phyloP scores from a whole-genome alignment of 2,329 filamentous ascomycete species.

The Balansia obtecta region DNA sequence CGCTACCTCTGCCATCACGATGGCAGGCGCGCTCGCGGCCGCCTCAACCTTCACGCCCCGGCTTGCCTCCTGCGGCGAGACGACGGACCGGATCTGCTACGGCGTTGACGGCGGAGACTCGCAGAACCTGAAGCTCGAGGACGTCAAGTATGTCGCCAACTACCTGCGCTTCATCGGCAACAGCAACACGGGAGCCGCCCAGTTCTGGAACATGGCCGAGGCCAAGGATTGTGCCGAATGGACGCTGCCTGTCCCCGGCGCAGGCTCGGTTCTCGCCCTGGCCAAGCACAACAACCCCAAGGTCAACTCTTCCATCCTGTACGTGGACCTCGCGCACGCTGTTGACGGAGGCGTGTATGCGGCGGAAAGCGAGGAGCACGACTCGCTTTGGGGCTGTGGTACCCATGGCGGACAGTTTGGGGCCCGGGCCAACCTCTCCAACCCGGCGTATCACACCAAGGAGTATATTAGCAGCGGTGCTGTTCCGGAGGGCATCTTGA shows the following conservation, averaged over 20 bases:
- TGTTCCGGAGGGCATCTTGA: slow-evolving; percentile 3
- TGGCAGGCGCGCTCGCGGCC: neutral
- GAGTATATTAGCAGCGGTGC: slow-evolving; percentile 1
- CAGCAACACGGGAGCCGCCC: neutral
- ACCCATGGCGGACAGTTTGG: slow-evolving; percentile 11
- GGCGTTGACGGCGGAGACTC: slow-evolving; percentile 1
- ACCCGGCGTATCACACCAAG: slow-evolving; percentile 5
- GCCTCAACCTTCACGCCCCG: neutral
- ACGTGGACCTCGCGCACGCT: slow-evolving; percentile 12
- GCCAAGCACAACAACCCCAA: slow-evolving; percentile 9
- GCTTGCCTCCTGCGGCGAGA: neutral
- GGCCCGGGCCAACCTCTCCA: slow-evolving; percentile 5
- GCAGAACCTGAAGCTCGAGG: neutral
- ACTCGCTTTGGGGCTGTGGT: slow-evolving; percentile 15
- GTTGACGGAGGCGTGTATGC: slow-evolving; percentile 11
- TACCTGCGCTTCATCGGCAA: slow-evolving; percentile 1
- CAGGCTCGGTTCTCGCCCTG: neutral
- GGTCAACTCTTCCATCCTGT: slow-evolving; percentile 10
- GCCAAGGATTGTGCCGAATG: slow-evolving; percentile 12
- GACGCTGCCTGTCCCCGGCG: slow-evolving; percentile 1
- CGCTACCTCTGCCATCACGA: neutral
- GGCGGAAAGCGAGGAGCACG: neutral
- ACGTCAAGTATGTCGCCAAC: slow-evolving; percentile 3
- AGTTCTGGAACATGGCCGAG: slow-evolving; percentile 9
- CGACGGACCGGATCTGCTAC: slow-evolving; percentile 4